Conservation (phyloP, 371 early-diverging fungal species). For the Basidiobolus meristosporus region DNA sequence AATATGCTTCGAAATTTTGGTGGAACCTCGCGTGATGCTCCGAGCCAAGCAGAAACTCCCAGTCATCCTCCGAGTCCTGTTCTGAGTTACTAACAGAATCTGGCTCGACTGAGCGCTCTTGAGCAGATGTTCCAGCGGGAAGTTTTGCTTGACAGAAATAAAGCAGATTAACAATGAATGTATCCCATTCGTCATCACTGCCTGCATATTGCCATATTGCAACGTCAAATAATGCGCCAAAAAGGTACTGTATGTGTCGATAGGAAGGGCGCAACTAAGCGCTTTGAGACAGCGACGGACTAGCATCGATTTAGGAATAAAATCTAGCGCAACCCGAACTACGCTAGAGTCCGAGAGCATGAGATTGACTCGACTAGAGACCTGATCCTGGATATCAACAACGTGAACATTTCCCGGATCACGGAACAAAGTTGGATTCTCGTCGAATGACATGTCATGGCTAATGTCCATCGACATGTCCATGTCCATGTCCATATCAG, state of each 20-base stretch:
- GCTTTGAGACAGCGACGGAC: slow-evolving; percentile 22
- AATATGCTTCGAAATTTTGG: slow-evolving; percentile 1
- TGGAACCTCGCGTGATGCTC: slow-evolving; percentile 1
- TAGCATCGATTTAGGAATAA: slow-evolving; percentile 13
- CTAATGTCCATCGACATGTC: too few relatives aligned
- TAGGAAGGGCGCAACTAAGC: slow-evolving; percentile 19
- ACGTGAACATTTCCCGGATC: not conserved
- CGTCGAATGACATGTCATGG: too few relatives aligned
- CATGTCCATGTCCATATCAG: too few relatives aligned
- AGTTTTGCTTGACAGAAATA: slow-evolving; percentile 17
- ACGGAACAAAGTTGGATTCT: too few relatives aligned
- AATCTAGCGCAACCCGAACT: slow-evolving; percentile 13
- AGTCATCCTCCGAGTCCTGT: too few relatives aligned
- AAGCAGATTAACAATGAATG: slow-evolving; percentile 22
- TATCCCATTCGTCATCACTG: slow-evolving; percentile 22
- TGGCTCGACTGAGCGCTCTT: slow-evolving; percentile 3
- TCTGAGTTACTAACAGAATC: not conserved
- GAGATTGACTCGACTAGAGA: slow-evolving; percentile 20
- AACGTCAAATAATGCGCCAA: slow-evolving; percentile 11
- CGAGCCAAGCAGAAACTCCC: slow-evolving; percentile 3
- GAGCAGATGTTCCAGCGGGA: not conserved
- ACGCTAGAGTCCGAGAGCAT: slow-evolving; percentile 8
- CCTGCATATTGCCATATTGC: slow-evolving; percentile 4
- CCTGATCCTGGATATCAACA: slow-evolving; percentile 14
- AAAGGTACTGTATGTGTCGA: slow-evolving; percentile 9